Conservation (phyloP, 2,329 filamentous ascomycete genomes). For the Trichophyton rubrum region DNA sequence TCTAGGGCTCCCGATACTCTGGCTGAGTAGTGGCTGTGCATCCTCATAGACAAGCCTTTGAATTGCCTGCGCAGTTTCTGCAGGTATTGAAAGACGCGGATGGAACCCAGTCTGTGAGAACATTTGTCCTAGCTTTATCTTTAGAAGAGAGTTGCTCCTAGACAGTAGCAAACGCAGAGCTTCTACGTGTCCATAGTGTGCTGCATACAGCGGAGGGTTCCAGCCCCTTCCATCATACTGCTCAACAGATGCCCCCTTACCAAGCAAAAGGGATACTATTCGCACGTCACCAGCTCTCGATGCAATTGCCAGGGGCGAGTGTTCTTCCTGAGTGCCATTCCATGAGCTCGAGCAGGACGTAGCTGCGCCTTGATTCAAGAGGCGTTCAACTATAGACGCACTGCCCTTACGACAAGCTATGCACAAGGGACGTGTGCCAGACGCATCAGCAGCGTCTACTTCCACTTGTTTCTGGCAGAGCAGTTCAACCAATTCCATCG, state of each 20-base stretch:
- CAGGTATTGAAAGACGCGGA: constrained; percentile 10
- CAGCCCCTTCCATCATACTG: constrained; percentile 27
- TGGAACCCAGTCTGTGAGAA: constrained; percentile 2
- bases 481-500: constrained; percentile 21
- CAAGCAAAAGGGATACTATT: constrained; percentile 4
- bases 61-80: constrained; percentile 11
- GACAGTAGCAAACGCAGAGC: constrained; percentile 24
- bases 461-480: constrained; percentile 21
- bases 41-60: constrained; percentile 3
- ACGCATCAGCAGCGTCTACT: constrained; percentile 21
- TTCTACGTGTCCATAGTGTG: constrained; percentile 26
- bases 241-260: constrained; percentile 23
- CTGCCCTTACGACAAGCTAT: constrained; percentile 27
- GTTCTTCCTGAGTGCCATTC: constrained; percentile 20
- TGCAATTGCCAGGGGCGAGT: constrained; percentile 17
- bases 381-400: constrained; percentile 22
- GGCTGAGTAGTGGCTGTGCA: not conserved
- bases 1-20: not conserved
- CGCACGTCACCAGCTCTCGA: constrained; percentile 1
- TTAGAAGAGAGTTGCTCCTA: constrained; percentile 13
- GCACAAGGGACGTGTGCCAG: constrained; percentile 25
- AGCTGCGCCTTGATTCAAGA: constrained; percentile 24
- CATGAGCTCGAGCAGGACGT: constrained; percentile 16
- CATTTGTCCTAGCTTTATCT: constrained; percentile 6
- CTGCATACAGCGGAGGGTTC: constrained; percentile 28